A percentile compares a stretch with the other conserved stretches of the same genome.
Conservation (phyloP, 1,284 basidiomycete genomes). For the Mycena citricolor region DNA sequence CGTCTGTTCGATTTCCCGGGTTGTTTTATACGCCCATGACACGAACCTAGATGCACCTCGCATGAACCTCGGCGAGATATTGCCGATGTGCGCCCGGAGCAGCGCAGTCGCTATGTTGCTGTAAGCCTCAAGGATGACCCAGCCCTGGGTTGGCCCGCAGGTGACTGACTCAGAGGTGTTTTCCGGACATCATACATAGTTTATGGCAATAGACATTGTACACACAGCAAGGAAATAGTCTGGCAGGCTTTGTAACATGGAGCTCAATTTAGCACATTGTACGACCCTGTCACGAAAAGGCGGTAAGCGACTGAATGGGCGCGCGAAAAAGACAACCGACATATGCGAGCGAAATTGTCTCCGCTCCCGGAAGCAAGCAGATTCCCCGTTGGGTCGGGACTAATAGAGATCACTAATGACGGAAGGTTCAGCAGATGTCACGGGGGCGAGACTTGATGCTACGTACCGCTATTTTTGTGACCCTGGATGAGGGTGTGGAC, state of each 20-base stretch:
- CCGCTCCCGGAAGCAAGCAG: constrained; percentile 86
- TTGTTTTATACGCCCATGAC: too few species aligned
- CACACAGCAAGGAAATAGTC: too few species aligned
- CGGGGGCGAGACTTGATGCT: background rate
- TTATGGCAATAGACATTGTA: too few species aligned
- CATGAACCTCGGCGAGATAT: constrained; percentile 22
- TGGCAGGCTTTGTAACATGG: background rate
- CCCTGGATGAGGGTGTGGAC: constrained; percentile 29
- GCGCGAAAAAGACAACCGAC: constrained; percentile 45
- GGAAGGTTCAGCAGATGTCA: constrained; percentile 5
- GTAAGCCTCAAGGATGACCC: background rate
- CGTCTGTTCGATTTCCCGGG: constrained; percentile 7
- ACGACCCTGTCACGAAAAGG: too few species aligned
- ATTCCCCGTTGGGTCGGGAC: constrained; percentile 72
- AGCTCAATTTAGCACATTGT: background rate
- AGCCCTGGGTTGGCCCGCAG: background rate
- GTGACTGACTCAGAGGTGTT: background rate
- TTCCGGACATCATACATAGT: background rate
- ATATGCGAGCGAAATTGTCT: constrained; percentile 82
- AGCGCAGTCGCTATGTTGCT: background rate
- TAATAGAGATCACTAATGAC: constrained; percentile 78
- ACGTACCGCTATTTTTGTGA: constrained; percentile 80
- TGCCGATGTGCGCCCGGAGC: constrained; percentile 20
- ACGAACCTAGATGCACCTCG: too few species aligned
- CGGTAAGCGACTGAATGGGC: too few species aligned